Conservation (phyloP, 129 eudicot species). For the Arctium minus region DNA sequence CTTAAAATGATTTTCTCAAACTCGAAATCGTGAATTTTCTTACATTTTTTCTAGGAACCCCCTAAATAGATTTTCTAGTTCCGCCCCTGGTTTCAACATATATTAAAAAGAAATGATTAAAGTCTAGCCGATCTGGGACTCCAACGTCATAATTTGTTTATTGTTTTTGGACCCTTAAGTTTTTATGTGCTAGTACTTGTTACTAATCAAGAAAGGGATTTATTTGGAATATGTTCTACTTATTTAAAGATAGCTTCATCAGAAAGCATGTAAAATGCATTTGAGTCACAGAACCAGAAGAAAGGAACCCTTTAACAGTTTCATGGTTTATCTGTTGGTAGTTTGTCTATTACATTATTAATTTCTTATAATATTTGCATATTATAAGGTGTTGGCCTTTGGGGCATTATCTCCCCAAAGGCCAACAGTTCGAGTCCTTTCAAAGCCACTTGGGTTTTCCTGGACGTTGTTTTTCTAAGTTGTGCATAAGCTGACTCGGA, state of each 20-base stretch:
- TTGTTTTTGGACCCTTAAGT: not conserved
- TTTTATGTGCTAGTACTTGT: not conserved
- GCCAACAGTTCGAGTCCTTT: not conserved
- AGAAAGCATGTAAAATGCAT: not conserved
- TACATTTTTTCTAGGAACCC: too few relatives aligned
- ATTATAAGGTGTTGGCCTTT: not conserved
- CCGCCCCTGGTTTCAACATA: not conserved
- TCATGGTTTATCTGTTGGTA: slow-evolving; percentile 12
- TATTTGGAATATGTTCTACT: not conserved
- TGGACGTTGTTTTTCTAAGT: not conserved
- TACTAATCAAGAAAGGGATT: not conserved
- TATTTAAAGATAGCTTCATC: not conserved
- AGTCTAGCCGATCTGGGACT: not conserved
- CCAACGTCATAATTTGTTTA: not conserved
- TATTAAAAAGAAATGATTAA: too few relatives aligned
- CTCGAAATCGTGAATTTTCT: too few relatives aligned
- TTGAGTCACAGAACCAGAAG: slow-evolving; percentile 17
- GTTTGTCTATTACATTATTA: slow-evolving; percentile 17
- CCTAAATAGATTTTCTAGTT: too few relatives aligned
- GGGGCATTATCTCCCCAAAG: not conserved
- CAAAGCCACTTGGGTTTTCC: not conserved
- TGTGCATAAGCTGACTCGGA: not conserved
- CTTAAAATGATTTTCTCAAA: too few relatives aligned
- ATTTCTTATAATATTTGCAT: not conserved
- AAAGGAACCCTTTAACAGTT: slow-evolving; percentile 28